Base-by-base conservation (phyloP, 495 filamentous ascomycete genomes). In the Hypoxylon subgilvum region DNA sequence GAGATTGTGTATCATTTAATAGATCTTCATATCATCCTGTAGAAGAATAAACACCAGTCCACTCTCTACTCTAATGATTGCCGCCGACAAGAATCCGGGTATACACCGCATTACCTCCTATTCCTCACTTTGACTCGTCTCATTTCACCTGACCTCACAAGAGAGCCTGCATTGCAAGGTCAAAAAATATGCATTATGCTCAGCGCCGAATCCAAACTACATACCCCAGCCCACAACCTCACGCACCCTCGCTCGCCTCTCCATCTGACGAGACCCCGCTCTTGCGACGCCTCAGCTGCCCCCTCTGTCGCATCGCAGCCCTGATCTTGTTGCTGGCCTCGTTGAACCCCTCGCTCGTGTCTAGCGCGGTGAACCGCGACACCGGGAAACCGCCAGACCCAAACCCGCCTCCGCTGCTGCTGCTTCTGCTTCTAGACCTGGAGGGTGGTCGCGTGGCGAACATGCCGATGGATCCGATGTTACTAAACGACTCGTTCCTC, bases 401-500 rank as follows among this genome's bases (percentile, higher is more conserved):
- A 23, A 81, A 78, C 0, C 75, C 73, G n/a, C 80, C 83, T 12
- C 82, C 83, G 48, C 76, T 76, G 59, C 84, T 93, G 65, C 89
- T 88, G 64, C 87, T 92, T 31, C 88, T 77, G 60, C 83, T 88
- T 12, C 87, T 76, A 32, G 76, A 86, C 35, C 89, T 86, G 52
- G 84, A 90, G 2, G 85, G 81, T 4, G 93, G 93, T 23, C 90
- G 79, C 22, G 88, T 92, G 2, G 93, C 89, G 66, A 97, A 98
- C 69, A 98, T 85, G 39, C 87, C 89, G 55, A 94, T 88, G 47
- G 83, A 84, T 10, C 88, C 86, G 19, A 98, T 85, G 62, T 97
- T 91, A 63, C 86, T 84, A 76, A 97, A 96, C 2, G 88, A 91
- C 69, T 98, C 94, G 74, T 96, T 96, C 22, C 88, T 83, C 7